phyloP scores from a whole-genome alignment of 148 eudicot genomes.

The Polygonum maritimum region DNA sequence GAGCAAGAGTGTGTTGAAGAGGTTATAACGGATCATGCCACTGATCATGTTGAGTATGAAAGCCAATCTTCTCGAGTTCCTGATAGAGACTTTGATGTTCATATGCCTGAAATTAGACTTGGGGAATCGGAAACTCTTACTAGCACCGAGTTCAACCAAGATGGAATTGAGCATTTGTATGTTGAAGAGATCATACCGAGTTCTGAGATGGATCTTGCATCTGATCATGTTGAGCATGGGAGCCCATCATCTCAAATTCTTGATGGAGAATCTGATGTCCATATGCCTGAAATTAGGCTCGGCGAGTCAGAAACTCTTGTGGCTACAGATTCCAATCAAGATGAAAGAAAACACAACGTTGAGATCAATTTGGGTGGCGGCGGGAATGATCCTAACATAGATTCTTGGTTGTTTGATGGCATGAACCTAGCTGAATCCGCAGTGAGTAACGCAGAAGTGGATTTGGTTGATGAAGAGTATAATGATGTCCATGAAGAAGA shows the following conservation, averaged over 20 bases:
- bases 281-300: conserved; percentile 7
- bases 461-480: not conserved
- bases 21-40: conserved; percentile 15
- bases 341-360: not conserved
- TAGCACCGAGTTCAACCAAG: not conserved
- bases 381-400: conserved; percentile 8
- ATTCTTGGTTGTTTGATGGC: conserved; percentile 11
- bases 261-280: conserved; percentile 11
- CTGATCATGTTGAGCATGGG: conserved; percentile 23
- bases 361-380: conserved; percentile 4
- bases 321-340: not conserved
- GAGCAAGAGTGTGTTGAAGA: conserved; percentile 20
- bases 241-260: conserved; percentile 19
- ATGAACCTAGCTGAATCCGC: not conserved
- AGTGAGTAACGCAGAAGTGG: not conserved
- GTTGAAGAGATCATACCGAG: conserved; percentile 14
- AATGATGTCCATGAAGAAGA: conserved; percentile 17
- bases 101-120: conserved; percentile 8
- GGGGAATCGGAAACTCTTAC: conserved; percentile 10
- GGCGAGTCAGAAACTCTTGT: conserved; percentile 9
- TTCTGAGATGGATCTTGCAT: conserved; percentile 11
- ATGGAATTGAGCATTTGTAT: conserved; percentile 17
- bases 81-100: conserved; percentile 8
- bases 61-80: conserved; percentile 19
- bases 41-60: conserved; percentile 23